Evolutionary conservation across 75 land plant genomes (phyloP).

Genomic region (Sequoia sempervirens): DNA sequence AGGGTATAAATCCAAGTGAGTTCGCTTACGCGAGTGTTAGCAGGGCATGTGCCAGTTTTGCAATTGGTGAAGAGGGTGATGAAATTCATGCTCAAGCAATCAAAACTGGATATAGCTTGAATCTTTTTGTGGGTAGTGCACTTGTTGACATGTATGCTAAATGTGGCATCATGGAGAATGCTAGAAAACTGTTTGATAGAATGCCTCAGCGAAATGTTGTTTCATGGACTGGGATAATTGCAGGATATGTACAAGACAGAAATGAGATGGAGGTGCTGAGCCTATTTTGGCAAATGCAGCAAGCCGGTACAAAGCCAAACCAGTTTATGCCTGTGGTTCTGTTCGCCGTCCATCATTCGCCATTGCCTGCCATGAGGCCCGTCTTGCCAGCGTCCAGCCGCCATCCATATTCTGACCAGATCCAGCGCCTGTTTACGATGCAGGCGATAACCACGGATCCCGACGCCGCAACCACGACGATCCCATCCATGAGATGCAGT

Average conservation of each 20-base stretch:
- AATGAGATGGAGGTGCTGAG: slow-evolving; percentile 20
- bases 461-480: too few relatives aligned
- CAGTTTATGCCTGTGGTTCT: slow-evolving; percentile 25
- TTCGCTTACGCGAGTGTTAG: neutral
- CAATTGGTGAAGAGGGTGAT: neutral
- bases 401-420: too few relatives aligned
- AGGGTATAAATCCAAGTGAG: neutral
- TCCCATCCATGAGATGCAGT: too few relatives aligned
- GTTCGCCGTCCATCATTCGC: too few relatives aligned
- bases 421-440: too few relatives aligned
- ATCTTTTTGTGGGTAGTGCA: neutral
- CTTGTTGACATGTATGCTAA: slow-evolving; percentile 33
- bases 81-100: neutral
- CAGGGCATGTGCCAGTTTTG: neutral
- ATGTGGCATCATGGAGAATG: slow-evolving; percentile 36
- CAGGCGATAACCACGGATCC: too few relatives aligned
- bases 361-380: too few relatives aligned
- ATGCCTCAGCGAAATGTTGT: slow-evolving; percentile 38
- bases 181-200: slow-evolving; percentile 36
- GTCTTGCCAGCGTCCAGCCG: too few relatives aligned
- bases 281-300: slow-evolving; percentile 29
- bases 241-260: slow-evolving; percentile 21
- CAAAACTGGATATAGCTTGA: neutral
- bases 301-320: slow-evolving; percentile 30
- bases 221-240: slow-evolving; percentile 43